Conservation (phyloP, 1,284 basidiomycete genomes). For the Chiua sp. region DNA sequence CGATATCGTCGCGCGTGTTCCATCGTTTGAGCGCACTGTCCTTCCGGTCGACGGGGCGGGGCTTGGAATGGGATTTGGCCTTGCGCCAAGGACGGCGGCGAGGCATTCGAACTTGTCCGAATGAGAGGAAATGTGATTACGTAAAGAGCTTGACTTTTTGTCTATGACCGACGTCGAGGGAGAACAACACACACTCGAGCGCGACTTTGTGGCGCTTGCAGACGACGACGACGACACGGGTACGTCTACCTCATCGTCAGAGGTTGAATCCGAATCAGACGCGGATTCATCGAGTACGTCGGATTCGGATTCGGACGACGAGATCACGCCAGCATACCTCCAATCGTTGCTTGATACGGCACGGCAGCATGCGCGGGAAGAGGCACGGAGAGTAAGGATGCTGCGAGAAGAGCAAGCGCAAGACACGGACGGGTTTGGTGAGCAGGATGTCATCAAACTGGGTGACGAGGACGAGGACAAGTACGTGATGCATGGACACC, state of each 20-base stretch:
- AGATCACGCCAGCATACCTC: conserved; percentile 63
- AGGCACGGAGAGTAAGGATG: conserved; percentile 26
- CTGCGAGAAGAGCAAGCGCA: conserved; percentile 30
- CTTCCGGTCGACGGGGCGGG: conserved; percentile 54
- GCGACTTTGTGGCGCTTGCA: conserved; percentile 2
- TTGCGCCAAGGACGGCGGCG: conserved; percentile 32
- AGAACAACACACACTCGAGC: conserved; percentile 47
- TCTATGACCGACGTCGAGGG: conserved; percentile 43
- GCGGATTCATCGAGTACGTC: conserved; percentile 25
- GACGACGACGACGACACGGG: conserved; percentile 13
- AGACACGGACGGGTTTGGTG: conserved; percentile 25
- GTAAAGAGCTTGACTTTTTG: conserved; percentile 25
- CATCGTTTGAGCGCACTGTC: conserved; percentile 64
- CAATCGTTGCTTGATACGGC: conserved; percentile 68
- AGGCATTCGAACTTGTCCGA: conserved; percentile 22
- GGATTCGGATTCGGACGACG: conserved; percentile 43
- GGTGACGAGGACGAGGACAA: conserved; percentile 42
- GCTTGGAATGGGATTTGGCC: conserved; percentile 25
- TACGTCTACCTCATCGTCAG: conserved; percentile 8
- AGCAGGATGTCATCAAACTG: conserved; percentile 55
- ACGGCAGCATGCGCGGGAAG: conserved; percentile 51
- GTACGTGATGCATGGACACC: conserved; percentile 34
- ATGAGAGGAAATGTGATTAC: conserved; percentile 18
- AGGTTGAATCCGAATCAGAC: conserved; percentile 10
- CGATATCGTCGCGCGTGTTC: conserved; percentile 69